Conservation (phyloP, 805 yeast genomes). For the Yamadazyma olivae region DNA sequence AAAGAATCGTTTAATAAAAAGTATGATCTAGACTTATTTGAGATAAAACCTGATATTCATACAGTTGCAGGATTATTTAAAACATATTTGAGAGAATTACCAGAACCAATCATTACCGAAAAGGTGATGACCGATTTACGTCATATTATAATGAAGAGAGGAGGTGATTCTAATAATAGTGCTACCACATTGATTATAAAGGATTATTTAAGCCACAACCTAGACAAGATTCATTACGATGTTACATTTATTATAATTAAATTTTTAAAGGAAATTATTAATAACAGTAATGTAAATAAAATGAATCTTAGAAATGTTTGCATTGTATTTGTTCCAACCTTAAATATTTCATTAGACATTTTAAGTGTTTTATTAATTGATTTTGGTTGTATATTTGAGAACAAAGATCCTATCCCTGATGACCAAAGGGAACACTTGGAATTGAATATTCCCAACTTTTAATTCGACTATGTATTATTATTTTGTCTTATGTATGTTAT, state of each 20-base stretch:
- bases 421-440: conserved; percentile 48
- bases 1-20: conserved; percentile 66
- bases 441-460: conserved; percentile 49
- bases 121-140: conserved; percentile 33
- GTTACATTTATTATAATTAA: conserved; percentile 64
- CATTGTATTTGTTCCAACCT: conserved; percentile 80
- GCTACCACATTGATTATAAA: conserved; percentile 23
- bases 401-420: conserved; percentile 41
- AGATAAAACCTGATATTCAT: conserved; percentile 65
- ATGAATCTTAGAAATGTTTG: conserved; percentile 81
- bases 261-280: conserved; percentile 62
- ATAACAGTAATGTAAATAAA: conserved; percentile 61
- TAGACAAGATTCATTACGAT: conserved; percentile 58
- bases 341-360: conserved; percentile 62
- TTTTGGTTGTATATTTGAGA: conserved; percentile 58
- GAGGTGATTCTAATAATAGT: conserved; percentile 14
- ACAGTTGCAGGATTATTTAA: conserved; percentile 85
- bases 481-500: too few relatives aligned
- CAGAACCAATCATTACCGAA: conserved; percentile 63
- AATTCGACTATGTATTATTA: too few relatives aligned
- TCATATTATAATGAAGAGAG: conserved; percentile 15
- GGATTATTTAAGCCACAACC: conserved; percentile 35
- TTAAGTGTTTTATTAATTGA: conserved; percentile 60
- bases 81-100: conserved; percentile 74
- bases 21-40: conserved; percentile 65